Evolutionary conservation across 2,329 filamentous ascomycete species (phyloP).

Genomic region (Corynespora cassiicola): DNA sequence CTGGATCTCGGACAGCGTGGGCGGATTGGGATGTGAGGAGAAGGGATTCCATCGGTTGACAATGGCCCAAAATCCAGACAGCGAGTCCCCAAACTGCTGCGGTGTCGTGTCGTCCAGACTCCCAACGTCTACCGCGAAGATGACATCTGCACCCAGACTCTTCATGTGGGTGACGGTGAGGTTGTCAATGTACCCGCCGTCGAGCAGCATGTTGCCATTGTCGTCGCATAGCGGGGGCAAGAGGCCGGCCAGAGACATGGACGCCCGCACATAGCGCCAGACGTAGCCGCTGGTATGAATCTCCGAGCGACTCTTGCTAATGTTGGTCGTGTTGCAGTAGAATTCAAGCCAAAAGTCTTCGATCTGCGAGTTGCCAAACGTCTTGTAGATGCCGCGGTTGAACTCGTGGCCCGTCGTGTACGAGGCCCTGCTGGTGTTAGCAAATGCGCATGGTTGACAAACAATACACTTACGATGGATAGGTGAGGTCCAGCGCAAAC

Average conservation of each 20-base stretch:
- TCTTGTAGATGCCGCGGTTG: constrained; percentile 98
- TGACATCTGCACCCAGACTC: constrained; percentile 86
- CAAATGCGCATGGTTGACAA: not conserved
- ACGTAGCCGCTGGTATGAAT: constrained; percentile 97
- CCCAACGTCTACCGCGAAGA: constrained; percentile 95
- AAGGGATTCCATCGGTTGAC: constrained; percentile 98
- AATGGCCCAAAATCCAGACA: constrained; percentile 94
- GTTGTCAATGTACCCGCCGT: constrained; percentile 97
- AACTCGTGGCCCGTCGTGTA: constrained; percentile 99
- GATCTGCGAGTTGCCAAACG: constrained; percentile 94
- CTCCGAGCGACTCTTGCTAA: constrained; percentile 89
- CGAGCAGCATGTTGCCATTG: constrained; percentile 94
- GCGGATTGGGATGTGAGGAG: constrained; percentile 85
- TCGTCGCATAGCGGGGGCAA: constrained; percentile 95
- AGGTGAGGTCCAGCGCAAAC: constrained; percentile 95
- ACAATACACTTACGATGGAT: constrained; percentile 70
- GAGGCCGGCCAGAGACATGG: constrained; percentile 93
- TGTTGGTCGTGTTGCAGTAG: constrained; percentile 99
- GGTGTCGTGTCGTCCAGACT: constrained; percentile 90
- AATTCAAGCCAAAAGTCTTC: constrained; percentile 99
- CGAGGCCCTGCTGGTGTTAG: constrained; percentile 63
- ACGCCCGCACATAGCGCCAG: constrained; percentile 95
- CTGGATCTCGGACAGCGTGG: constrained; percentile 94
- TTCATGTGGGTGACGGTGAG: constrained; percentile 98
- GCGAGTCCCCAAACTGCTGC: constrained; percentile 89